Base-by-base conservation (phyloP, 306 rosid genomes). In the Albizia julibrissin region DNA sequence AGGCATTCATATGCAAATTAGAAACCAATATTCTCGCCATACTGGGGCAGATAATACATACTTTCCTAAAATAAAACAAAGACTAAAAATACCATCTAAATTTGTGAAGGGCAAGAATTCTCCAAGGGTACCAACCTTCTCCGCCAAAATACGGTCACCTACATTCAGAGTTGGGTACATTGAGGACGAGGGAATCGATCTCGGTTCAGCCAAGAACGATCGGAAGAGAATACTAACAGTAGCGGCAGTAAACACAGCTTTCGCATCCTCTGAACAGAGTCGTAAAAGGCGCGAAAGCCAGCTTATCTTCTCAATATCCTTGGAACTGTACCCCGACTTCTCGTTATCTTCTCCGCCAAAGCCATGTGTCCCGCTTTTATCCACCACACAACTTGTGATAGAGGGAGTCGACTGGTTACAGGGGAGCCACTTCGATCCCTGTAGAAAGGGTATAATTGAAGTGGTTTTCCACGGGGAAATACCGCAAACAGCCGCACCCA, bases 81-180 rank as follows among this genome's bases (percentile, higher is more conserved):
- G 26, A 39, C 29, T 18, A 67, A 18, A 67, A 67, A 18, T n/a
- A 19, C 26, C 1, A 6, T 29, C 0, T 18, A 37, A 18, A 19
- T 37, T 37, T 69, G 22, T 21, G 50, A 39, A 39, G 16, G 31
- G 4, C 29, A 37, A 21, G 49, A 39, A 39, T 69, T 21, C 73
- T 68, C 37, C 47, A 34, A 19, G 72, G 10, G 2, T 19, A 40
- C 86, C n/a, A 34, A 95, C 99, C 99, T 95, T 95, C 84, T 95
- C 98, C 0, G 99, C 91, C 62, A 95, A 80, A 88, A 95, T 81
- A 9, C 99, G 99, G 73, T 95, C 99, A 52, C 99, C 99, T 2
- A 88, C 97, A 70, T 92, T 91, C 8, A 95, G 94, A 47, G 98
- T 93, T 14, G 99, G 99, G 80, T 44, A 85, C 99, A 95, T 93